Percentiles rank a stretch among this genome's conserved stretches.
These are phyloP conservation scores for Oligophagozyma castellii DNA, from an alignment of 1,139 yeast species.

Conservation along the genomic window DNA sequence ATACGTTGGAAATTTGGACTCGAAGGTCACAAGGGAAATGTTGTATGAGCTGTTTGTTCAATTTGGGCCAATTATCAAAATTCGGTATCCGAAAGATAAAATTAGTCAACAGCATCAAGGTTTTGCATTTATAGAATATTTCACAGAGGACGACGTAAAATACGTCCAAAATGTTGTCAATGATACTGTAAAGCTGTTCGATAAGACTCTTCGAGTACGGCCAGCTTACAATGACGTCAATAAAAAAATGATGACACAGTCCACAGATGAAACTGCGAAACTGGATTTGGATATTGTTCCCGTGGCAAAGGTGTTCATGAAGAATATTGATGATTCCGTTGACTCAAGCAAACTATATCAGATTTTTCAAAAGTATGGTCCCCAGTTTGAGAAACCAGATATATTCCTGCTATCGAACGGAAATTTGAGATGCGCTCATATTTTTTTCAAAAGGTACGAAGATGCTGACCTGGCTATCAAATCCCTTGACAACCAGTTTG, in stretches of 20 bases:
- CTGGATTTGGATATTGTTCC: conserved; percentile 30
- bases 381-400: conserved; percentile 37
- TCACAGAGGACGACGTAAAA: conserved; percentile 46
- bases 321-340: conserved; percentile 55
- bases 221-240: conserved; percentile 29
- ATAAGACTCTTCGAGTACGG: conserved; percentile 49
- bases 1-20: conserved; percentile 76
- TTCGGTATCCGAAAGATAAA: conserved; percentile 72
- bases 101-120: conserved; percentile 66
- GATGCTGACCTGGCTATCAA: conserved; percentile 62
- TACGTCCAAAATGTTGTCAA: conserved; percentile 52
- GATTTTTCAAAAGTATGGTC: conserved; percentile 64
- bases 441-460: conserved; percentile 46
- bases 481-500: conserved; percentile 51
- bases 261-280: neutral
- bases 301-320: conserved; percentile 67
- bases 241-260: conserved; percentile 5
- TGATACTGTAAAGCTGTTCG: conserved; percentile 40
- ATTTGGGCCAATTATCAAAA: conserved; percentile 61
- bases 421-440: conserved; percentile 47
- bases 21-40: conserved; percentile 50
- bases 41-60: conserved; percentile 77
- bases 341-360: conserved; percentile 45
- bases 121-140: conserved; percentile 74
- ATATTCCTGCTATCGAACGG: conserved; percentile 42